Evolutionary conservation across 345 rosid species (phyloP).

Genomic region (Gynandropsis gynandra): DNA sequence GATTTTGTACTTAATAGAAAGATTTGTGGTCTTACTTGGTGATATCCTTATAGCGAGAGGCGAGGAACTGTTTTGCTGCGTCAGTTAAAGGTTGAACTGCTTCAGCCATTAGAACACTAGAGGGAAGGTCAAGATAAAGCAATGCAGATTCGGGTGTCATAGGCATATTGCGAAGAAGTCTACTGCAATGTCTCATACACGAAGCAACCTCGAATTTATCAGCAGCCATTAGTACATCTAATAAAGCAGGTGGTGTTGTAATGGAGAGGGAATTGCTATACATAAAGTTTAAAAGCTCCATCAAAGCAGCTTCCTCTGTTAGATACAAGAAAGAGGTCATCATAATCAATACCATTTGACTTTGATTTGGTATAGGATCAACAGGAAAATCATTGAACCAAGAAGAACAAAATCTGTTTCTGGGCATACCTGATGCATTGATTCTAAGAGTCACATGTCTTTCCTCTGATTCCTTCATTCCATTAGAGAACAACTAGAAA

Average conservation of each 20-base stretch:
- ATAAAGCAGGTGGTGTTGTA: slow-evolving; percentile 69
- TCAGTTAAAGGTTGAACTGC: slow-evolving; percentile 95
- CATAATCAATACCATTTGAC: slow-evolving; percentile 11
- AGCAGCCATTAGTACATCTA: slow-evolving; percentile 95
- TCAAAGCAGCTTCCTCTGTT: slow-evolving; percentile 92
- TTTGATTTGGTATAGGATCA: too few relatives aligned
- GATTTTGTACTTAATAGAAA: too few relatives aligned
- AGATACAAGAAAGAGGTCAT: slow-evolving; percentile 7
- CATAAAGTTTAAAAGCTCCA: slow-evolving; percentile 95
- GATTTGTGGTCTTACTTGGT: slow-evolving; percentile 46
- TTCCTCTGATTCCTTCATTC: slow-evolving; percentile 97
- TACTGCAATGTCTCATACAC: slow-evolving; percentile 94
- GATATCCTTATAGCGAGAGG: slow-evolving; percentile 71
- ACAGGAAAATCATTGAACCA: too few relatives aligned
- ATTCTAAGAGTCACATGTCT: slow-evolving; percentile 82
- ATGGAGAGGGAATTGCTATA: slow-evolving; percentile 68
- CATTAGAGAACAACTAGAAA: slow-evolving; percentile 86
- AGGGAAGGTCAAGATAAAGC: too few relatives aligned
- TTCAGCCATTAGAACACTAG: slow-evolving; percentile 82
- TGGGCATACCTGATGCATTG: slow-evolving; percentile 61
- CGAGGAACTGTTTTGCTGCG: slow-evolving; percentile 85
- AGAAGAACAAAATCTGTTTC: slow-evolving; percentile 5
- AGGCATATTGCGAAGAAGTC: slow-evolving; percentile 55
- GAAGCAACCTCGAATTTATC: slow-evolving; percentile 98
- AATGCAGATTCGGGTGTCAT: slow-evolving; percentile 93